Evolutionary conservation across 768 basidiomycete species (phyloP), one percentile per base, ranked within the genome.

Genomic region (Imleria badia): DNA sequence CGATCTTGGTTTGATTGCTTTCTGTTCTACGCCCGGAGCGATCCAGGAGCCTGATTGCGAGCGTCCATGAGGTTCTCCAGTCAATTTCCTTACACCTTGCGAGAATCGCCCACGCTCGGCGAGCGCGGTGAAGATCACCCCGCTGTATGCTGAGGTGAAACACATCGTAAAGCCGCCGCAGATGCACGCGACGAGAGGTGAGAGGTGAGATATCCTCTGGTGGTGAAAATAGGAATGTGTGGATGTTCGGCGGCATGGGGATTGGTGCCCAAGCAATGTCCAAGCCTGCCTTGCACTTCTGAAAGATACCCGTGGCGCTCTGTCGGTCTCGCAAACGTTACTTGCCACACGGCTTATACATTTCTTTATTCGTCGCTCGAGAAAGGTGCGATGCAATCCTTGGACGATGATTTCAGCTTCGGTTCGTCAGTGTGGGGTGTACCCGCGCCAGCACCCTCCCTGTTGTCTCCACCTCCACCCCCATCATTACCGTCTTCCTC

Each of bases 321-420:
- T 20, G 36, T 42, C 29, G 40, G 39, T 29, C 52, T 43, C 41
- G 39, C 20, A 26, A 56, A 56, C 50, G 15, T 30, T 34, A 29
- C 40, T 36, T 47, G 36, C 52, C 36, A 52, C 56, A 47, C 52
- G 42, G 48, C 51, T 14, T 62, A 56, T 51, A 62, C 45, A 44
- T 47, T 52, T 51, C 56, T 23, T 40, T 43, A 34, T 41, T 15
- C 47, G 13, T n/a, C 31, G 48, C 34, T 49, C 40, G 35, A 35
- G 23, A 17, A 46, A 43, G 17, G 43, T 49, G 55, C 59, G 55
- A 60, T 64, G 61, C 58, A 60, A 30, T 56, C 59, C 39, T 85
- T 89, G 84, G 85, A 87, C 64, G 89, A 89, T 70, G 89, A 89
- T 63, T 70, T 88, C 49, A 76, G 80, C 29, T 85, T 90, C 64